Evolutionary conservation across 768 basidiomycete genomes (phyloP).

Genomic region (Termitomyces sp.): DNA sequence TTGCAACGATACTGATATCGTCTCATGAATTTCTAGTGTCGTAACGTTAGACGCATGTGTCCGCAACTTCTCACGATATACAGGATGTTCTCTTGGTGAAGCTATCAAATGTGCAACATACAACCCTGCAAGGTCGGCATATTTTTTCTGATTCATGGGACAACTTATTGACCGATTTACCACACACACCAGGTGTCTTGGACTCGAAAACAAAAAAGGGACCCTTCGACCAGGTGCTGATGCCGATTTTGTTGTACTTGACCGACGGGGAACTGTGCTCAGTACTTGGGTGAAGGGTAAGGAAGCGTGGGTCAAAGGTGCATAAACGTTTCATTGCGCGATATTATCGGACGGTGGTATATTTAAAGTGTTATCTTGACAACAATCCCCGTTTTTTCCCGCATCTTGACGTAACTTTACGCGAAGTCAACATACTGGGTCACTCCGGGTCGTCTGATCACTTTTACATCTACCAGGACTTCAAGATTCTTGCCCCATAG

Average conservation of each 20-base stretch:
- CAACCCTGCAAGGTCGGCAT: slow-evolving; percentile 72
- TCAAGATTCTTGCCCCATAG: too few species aligned
- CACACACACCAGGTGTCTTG: slow-evolving; percentile 51
- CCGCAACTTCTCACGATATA: slow-evolving; percentile 80
- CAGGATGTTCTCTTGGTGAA: slow-evolving; percentile 77
- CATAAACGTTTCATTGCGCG: not conserved
- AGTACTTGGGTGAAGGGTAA: slow-evolving; percentile 77
- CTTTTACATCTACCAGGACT: not conserved
- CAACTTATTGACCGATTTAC: not conserved
- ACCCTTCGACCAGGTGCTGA: slow-evolving; percentile 79
- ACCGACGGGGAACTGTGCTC: slow-evolving; percentile 59
- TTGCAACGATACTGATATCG: not conserved
- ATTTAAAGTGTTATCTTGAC: not conserved
- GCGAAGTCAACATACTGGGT: not conserved
- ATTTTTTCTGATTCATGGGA: not conserved
- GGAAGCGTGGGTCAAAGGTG: slow-evolving; percentile 55
- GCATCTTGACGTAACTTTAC: not conserved
- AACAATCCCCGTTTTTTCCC: not conserved
- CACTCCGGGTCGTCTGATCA: not conserved
- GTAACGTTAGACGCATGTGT: slow-evolving; percentile 83
- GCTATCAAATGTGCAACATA: slow-evolving; percentile 84
- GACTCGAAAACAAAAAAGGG: slow-evolving; percentile 78
- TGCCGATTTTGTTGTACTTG: slow-evolving; percentile 80
- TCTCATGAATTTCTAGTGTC: slow-evolving; percentile 40
- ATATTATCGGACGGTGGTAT: not conserved